Conservation (phyloP, 139 green algal species). For the Micractinium sp. region DNA sequence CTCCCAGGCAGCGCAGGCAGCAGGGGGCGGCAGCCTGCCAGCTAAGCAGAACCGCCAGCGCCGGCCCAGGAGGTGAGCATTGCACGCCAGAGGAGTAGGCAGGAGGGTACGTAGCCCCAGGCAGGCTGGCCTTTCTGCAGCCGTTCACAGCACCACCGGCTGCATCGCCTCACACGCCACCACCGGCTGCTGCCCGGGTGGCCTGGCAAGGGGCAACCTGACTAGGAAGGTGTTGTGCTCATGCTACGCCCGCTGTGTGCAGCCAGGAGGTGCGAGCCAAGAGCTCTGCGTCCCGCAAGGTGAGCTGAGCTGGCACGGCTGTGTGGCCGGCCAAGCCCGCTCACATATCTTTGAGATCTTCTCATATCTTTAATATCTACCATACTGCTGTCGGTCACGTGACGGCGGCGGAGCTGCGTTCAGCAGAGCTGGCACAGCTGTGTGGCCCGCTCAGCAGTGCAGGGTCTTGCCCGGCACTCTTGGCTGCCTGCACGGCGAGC, state of each 20-base stretch:
- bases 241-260: background rate
- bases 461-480: background rate
- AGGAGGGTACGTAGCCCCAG: background rate
- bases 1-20: too few species aligned
- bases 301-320: background rate
- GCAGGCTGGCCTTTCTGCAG: background rate
- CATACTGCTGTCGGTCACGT: too few species aligned
- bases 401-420: background rate
- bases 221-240: background rate
- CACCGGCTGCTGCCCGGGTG: background rate
- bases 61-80: background rate
- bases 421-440: background rate
- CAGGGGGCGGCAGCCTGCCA: background rate
- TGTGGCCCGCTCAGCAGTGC: too few species aligned
- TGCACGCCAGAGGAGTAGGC: background rate
- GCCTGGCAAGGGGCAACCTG: too few species aligned
- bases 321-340: background rate
- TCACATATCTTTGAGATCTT: too few species aligned
- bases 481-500: background rate
- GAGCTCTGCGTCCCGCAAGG: background rate
- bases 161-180: background rate
- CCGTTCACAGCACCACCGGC: too few species aligned
- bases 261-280: constrained; percentile 11
- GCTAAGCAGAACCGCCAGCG: background rate
- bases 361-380: too few species aligned